phyloP scores from a whole-genome alignment of 148 eudicot species.

The Cornus kousa region DNA sequence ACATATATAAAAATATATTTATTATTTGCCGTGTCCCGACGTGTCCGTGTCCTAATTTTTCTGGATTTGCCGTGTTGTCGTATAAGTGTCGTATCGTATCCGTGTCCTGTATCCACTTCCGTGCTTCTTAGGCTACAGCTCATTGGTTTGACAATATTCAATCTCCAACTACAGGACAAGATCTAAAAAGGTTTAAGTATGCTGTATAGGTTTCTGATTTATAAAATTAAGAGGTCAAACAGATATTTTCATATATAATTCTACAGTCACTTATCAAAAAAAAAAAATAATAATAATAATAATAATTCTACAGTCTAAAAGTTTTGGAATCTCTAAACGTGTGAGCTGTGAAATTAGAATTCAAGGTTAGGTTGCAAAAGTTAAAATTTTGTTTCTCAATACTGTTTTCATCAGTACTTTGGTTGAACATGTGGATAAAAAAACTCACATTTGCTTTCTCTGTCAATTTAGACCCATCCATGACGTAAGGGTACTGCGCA shows the following conservation, averaged over 20 bases:
- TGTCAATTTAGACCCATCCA: slow-evolving; percentile 58
- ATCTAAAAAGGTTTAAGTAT: too few species aligned
- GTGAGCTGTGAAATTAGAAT: background rate
- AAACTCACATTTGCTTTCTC: background rate
- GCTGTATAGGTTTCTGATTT: background rate
- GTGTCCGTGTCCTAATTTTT: too few species aligned
- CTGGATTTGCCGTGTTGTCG: too few species aligned
- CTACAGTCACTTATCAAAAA: too few species aligned
- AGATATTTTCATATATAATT: background rate
- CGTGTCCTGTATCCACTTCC: too few species aligned
- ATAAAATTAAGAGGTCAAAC: background rate
- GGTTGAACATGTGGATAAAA: background rate
- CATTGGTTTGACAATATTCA: background rate
- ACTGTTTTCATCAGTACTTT: background rate
- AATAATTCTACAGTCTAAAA: too few species aligned
- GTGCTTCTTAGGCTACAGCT: too few species aligned
- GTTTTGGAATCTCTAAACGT: background rate
- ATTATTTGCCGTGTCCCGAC: too few species aligned
- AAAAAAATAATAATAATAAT: too few species aligned
- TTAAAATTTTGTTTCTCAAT: background rate
- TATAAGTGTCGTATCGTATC: too few species aligned
- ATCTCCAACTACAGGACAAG: background rate
- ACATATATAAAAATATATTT: too few species aligned
- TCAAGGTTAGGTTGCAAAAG: background rate
- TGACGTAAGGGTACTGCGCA: slow-evolving; percentile 71